Percentiles rank a stretch among this genome's conserved stretches.
These are phyloP conservation scores for Fusarium pininemorale DNA, from an alignment of 2,329 filamentous ascomycete genomes.

Conservation along the genomic window DNA sequence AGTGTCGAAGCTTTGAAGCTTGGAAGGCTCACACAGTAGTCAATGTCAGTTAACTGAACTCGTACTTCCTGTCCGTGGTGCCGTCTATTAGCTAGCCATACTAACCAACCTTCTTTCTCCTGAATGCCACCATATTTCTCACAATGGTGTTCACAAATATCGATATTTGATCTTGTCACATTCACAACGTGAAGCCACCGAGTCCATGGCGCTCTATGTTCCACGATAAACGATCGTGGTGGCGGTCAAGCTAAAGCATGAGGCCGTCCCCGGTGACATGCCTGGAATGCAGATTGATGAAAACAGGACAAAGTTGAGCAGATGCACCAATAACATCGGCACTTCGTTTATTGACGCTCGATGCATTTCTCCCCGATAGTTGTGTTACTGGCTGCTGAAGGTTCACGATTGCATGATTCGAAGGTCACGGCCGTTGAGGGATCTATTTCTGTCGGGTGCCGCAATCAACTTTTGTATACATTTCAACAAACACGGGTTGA, in stretches of 20 bases:
- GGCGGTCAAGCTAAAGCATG: background rate
- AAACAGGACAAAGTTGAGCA: background rate
- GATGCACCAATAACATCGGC: background rate
- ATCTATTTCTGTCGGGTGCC: background rate
- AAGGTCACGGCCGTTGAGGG: background rate
- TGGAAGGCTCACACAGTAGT: background rate
- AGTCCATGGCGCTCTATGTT: background rate
- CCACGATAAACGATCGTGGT: background rate
- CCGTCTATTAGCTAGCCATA: background rate
- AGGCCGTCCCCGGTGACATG: background rate
- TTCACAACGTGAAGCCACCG: constrained; percentile 3
- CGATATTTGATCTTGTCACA: background rate
- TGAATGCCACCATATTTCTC: background rate
- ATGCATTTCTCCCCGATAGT: background rate
- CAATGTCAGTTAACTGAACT: background rate
- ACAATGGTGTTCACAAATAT: background rate
- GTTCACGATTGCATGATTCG: background rate
- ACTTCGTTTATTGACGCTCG: background rate
- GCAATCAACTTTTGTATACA: background rate
- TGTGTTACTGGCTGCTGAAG: background rate
- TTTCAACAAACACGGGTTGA: background rate
- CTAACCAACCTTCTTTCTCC: background rate
- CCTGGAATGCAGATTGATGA: constrained; percentile 19
- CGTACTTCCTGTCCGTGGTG: background rate
- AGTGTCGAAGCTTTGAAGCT: background rate